Percentiles rank a stretch among this genome's conserved stretches.
Evolutionary conservation across 2,329 filamentous ascomycete species (phyloP).

Genomic region (Venturia aucupariae): DNA sequence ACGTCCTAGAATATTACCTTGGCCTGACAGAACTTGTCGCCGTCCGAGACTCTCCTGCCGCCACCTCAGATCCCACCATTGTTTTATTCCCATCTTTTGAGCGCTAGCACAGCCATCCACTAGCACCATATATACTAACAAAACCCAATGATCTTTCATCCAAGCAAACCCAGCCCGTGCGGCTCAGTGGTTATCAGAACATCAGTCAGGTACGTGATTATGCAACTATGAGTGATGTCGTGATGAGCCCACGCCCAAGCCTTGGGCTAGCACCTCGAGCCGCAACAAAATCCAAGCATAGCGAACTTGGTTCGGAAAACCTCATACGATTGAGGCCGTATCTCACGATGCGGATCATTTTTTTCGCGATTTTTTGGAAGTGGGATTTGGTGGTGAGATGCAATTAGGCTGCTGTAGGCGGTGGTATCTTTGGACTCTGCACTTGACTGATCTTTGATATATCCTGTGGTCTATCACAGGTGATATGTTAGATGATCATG

Average conservation of each 20-base stretch:
- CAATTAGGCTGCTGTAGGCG: neutral
- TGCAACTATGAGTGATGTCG: neutral
- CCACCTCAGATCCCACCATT: neutral
- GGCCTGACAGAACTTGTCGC: neutral
- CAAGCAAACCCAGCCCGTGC: neutral
- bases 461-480: too few relatives aligned
- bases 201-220: neutral
- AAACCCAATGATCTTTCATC: neutral
- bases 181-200: neutral
- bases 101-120: neutral
- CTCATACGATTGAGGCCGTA: neutral
- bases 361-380: neutral
- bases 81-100: neutral
- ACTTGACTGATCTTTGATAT: too few relatives aligned
- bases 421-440: too few relatives aligned
- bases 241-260: neutral
- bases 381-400: neutral
- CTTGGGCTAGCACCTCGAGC: neutral
- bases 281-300: neutral
- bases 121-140: neutral
- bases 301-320: neutral
- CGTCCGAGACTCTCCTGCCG: neutral
- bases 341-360: neutral
- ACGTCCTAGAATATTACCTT: too few relatives aligned
- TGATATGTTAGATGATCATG: neutral